phyloP scores from a whole-genome alignment of 108 stramenopile species.

The Cyclotella atomus region DNA sequence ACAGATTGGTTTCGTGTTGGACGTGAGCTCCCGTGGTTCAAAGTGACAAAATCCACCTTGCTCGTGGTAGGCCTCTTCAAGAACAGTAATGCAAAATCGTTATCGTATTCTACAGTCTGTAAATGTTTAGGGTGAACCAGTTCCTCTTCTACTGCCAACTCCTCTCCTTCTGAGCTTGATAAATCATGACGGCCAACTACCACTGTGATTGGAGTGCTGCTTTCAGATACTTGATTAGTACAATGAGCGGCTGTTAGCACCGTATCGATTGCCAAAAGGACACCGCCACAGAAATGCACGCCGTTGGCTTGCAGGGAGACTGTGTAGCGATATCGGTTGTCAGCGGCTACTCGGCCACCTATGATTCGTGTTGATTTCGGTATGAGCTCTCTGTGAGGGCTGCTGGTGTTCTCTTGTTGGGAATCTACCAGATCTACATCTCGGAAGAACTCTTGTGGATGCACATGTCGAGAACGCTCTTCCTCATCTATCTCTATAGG shows the following conservation, averaged over 20 bases:
- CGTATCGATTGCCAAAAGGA: conserved; percentile 14
- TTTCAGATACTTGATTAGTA: neutral
- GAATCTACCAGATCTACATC: neutral
- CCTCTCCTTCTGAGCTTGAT: neutral
- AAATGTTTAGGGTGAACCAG: conserved; percentile 16
- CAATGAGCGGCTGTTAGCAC: conserved; percentile 37
- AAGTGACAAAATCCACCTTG: neutral
- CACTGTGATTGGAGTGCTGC: neutral
- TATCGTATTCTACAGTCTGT: conserved; percentile 9
- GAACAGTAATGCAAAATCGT: conserved; percentile 27
- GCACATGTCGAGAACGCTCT: no score
- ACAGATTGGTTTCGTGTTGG: neutral
- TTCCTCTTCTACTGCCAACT: conserved; percentile 6
- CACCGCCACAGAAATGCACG: conserved; percentile 27
- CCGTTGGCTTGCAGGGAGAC: conserved; percentile 24
- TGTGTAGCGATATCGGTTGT: conserved; percentile 2
- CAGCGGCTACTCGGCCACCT: neutral
- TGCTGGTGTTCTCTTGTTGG: neutral
- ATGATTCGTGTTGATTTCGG: conserved; percentile 13
- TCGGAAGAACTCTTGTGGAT: no score
- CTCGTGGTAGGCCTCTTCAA: conserved; percentile 5
- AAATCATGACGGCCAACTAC: conserved; percentile 19
- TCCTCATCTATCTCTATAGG: no score
- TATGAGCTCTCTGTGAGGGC: neutral
- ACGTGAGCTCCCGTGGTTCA: neutral